Evolutionary conservation across 805 yeast genomes (phyloP), one percentile per base, ranked within the genome.

Genomic region (Osmozyma mogii): DNA sequence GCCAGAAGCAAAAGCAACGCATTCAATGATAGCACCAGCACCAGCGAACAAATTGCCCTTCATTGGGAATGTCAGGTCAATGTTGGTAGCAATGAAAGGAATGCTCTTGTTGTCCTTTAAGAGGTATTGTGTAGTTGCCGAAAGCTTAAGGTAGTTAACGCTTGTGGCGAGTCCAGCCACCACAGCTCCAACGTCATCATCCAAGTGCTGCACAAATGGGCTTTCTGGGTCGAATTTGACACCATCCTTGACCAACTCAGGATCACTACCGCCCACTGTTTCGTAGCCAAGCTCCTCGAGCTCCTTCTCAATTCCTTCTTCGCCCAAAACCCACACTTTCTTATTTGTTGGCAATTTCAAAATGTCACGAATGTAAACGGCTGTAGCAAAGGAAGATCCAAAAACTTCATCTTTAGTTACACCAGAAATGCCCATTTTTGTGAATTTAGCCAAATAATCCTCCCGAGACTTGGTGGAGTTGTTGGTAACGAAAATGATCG

Each of bases 11-110:
- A 59, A 75, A 2, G 84, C 73, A 11, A 84, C 76, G 0, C 87
- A 69, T 42, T 84, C 83, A 25, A 89, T 78, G 40, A 85, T 72
- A 2, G 96, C 78, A 1, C 98, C 98, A 1, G 98, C 97, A 17
- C 98, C 98, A 12, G 96, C 94, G 28, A 92, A 68, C 28, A 84
- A 70, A 44, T 73, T 65, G 1, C 95, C 96, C 54, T 83, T 78
- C 35, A 82, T 74, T 2, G 98, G 98, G 63, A 77, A 92, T 0
- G 98, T 92, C 1, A 95, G 81, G 55, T 92, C 98, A 24, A 84
- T 83, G 54, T 92, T 92, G 4, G 97, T 92, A 14, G 96, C 97
- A 40, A 92, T 65, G 54, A 85, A 92, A 18, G 78, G 70, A 3
- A 84, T 65, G 2, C 67, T 62, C 28, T 77, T 75, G 35, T 60